Conservation (phyloP, 2,329 filamentous ascomycete genomes). For the Fusarium ramigenum region DNA sequence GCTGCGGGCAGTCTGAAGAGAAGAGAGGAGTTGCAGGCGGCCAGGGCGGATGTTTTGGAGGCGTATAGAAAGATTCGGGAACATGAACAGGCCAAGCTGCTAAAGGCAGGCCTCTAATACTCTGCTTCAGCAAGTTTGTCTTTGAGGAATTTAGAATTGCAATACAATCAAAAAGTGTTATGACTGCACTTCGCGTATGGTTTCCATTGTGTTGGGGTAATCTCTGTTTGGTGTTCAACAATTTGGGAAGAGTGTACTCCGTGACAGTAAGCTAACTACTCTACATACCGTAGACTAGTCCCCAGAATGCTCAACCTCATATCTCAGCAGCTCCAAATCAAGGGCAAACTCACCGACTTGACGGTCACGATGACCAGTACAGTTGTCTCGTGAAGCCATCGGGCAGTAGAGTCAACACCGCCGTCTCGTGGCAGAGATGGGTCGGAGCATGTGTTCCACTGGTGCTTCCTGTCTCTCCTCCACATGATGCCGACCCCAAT, state of each 20-base stretch:
- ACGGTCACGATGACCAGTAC: neutral
- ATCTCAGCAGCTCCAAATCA: neutral
- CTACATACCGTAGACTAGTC: no score
- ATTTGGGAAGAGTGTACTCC: neutral
- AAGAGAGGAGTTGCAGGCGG: slow-evolving; percentile 51
- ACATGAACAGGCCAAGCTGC: slow-evolving; percentile 50
- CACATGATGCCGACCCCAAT: neutral
- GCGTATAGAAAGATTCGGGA: slow-evolving; percentile 52
- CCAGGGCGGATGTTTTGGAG: slow-evolving; percentile 49
- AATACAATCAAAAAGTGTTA: neutral
- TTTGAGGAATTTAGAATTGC: neutral
- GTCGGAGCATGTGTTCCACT: neutral
- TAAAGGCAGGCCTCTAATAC: slow-evolving; percentile 9
- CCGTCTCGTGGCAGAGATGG: neutral
- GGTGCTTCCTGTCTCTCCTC: neutral
- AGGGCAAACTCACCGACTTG: neutral
- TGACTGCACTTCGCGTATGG: neutral
- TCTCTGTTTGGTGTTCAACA: neutral
- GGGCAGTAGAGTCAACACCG: neutral
- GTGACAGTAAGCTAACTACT: neutral
- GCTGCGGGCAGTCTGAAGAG: slow-evolving; percentile 51
- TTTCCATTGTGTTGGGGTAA: neutral
- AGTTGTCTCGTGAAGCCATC: neutral
- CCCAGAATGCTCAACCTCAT: no score
- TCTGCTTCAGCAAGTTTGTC: neutral